Evolutionary conservation across 345 rosid species (phyloP).

Genomic region (Murraya koenigii): DNA sequence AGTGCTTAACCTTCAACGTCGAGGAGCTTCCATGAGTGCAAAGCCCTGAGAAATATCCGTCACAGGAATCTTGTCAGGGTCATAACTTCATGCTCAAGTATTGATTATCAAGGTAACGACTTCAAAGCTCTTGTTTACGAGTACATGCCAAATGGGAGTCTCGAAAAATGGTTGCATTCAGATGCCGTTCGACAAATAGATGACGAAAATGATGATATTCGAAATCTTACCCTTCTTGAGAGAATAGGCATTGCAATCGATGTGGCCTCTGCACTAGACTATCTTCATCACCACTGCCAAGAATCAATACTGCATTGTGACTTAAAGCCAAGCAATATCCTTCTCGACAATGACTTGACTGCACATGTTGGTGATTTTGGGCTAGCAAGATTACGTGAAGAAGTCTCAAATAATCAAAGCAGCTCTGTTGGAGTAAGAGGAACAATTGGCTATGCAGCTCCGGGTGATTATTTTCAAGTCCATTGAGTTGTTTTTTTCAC

Average conservation of each 20-base stretch:
- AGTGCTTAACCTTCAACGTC: background rate
- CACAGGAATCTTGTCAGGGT: background rate
- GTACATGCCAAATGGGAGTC: background rate
- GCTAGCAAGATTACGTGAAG: background rate
- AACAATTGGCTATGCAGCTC: background rate
- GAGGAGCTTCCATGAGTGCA: background rate
- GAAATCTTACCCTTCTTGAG: background rate
- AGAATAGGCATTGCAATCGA: background rate
- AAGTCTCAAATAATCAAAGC: background rate
- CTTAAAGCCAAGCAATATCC: background rate
- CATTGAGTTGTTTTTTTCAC: background rate
- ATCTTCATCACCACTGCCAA: background rate
- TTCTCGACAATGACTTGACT: background rate
- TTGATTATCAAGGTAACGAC: background rate
- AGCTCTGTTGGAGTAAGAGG: background rate
- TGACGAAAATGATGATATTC: background rate
- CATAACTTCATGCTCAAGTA: background rate
- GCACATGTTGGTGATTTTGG: background rate
- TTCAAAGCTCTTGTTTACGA: background rate
- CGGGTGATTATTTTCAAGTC: background rate
- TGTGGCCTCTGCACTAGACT: background rate
- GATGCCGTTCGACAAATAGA: background rate
- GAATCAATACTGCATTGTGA: background rate
- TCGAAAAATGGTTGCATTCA: background rate
- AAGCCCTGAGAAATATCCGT: background rate